Evolutionary conservation across 2,329 filamentous ascomycete genomes (phyloP).

Genomic region (Exophiala alcalophila): DNA sequence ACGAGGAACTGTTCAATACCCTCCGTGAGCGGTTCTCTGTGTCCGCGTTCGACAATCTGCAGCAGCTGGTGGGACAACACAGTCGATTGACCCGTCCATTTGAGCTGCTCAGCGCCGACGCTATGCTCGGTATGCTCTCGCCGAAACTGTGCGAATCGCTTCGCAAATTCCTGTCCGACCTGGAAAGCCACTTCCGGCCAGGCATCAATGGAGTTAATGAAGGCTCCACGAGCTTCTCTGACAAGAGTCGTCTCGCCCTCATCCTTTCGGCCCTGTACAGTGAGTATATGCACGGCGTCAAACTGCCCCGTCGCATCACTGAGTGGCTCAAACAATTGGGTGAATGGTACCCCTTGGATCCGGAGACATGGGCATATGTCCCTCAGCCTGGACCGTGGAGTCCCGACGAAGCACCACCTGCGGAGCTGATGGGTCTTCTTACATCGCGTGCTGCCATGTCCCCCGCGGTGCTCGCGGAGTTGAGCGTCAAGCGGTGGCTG

Average conservation of each 20-base stretch:
- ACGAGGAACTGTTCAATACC: conserved; percentile 12
- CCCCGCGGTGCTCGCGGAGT: conserved; percentile 15
- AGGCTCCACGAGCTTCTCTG: background rate
- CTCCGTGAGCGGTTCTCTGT: conserved; percentile 13
- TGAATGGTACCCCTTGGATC: conserved; percentile 32
- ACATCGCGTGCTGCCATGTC: conserved; percentile 16
- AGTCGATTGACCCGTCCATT: conserved; percentile 20
- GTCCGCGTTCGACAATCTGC: conserved; percentile 12
- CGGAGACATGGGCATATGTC: conserved; percentile 34
- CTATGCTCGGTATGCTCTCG: conserved; percentile 25
- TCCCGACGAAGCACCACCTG: conserved; percentile 26
- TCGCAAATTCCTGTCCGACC: conserved; percentile 13
- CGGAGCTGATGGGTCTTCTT: conserved; percentile 25
- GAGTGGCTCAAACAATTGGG: conserved; percentile 35
- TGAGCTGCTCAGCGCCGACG: conserved; percentile 23
- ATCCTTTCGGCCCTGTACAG: conserved; percentile 27
- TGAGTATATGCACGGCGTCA: conserved; percentile 22
- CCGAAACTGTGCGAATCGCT: conserved; percentile 9
- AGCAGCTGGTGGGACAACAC: conserved; percentile 13
- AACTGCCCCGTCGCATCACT: conserved; percentile 36
- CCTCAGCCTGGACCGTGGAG: conserved; percentile 26
- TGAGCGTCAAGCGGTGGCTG: conserved; percentile 23
- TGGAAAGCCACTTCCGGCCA: conserved; percentile 10
- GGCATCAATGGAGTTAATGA: background rate
- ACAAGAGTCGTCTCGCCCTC: conserved; percentile 25